Evolutionary conservation across 164 flowering plant genomes (phyloP), one percentile per base, ranked within the genome.

Genomic region (Litsea cubeba): DNA sequence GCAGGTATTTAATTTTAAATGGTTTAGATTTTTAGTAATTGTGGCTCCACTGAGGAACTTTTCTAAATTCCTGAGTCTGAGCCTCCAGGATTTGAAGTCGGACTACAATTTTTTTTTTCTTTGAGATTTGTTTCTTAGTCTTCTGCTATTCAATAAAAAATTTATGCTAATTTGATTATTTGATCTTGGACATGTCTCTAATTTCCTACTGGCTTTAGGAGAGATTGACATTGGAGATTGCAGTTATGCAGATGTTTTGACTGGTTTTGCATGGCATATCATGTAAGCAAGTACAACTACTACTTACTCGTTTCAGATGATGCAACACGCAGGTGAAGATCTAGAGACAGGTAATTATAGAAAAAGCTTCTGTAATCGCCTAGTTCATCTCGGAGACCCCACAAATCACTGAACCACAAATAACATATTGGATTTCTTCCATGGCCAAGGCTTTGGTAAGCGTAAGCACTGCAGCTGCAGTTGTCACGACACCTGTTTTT

Each of bases 401-500:
- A 20, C 66, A 72, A 32, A 51, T 26, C 5, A 46, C 25, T 11
- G 2, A 8, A 5, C 23, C 62, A 12, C 3, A 12, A 12, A 12
- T 51, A 12, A 51, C 14, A 51, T 0, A 51, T 10, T 17, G 14
- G 15, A 11, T 17, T 12, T 14, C 15, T 12, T 51, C 2, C 14
- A 12, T 4, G 17, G 18, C 0, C 58, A 20, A 22, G 10, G 10
- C 1, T 62, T 20, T 18, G 20, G 24, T 24, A 49, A 25, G 70
- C 69, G 50, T 17, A 73, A 26, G 70, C 69, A 50, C 1, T 73
- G 32, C 70, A 73, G 65, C 26, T 49, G 62, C 75, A 73, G 49
- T 20, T 65, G 18, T 30, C 32, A 18, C 35, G n/a, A 54, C 74
- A 72, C 15, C 20, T 2, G 11, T 3, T 40, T 12, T 23, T 22